Percentiles rank a stretch among this genome's conserved stretches.
These are phyloP conservation scores for Fusarium sp. DNA, from an alignment of 2,329 filamentous ascomycete species.

Conservation along the genomic window DNA sequence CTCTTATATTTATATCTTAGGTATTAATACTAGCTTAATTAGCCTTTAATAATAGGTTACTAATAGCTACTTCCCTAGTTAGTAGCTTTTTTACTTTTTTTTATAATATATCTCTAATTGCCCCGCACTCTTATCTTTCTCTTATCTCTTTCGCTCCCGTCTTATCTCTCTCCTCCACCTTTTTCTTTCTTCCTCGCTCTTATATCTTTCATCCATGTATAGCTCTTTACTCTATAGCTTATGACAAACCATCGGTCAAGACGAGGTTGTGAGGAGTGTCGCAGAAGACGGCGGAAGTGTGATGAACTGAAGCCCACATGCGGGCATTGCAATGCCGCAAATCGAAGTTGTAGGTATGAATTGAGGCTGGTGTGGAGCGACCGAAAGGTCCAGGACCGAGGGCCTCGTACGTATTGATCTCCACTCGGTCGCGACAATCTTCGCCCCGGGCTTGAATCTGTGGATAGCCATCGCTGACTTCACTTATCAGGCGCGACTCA, in stretches of 20 bases:
- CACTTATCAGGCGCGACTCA: not conserved
- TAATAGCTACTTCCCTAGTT: too few species aligned
- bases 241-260: slow-evolving; percentile 43
- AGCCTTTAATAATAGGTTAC: too few species aligned
- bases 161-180: not conserved
- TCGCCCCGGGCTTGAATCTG: not conserved
- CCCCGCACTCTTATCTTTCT: not conserved
- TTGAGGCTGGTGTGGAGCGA: slow-evolving; percentile 42
- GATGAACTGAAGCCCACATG: slow-evolving; percentile 44
- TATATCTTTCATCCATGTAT: not conserved
- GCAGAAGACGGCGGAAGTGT: slow-evolving; percentile 44
- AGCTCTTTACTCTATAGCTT: not conserved
- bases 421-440: not conserved
- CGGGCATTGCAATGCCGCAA: slow-evolving; percentile 31
- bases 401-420: not conserved
- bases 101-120: not conserved
- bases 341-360: slow-evolving; percentile 38
- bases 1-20: too few species aligned
- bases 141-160: not conserved
- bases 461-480: not conserved
- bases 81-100: too few species aligned
- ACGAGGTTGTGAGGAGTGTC: slow-evolving; percentile 45
- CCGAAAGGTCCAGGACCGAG: slow-evolving; percentile 1
- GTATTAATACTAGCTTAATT: too few species aligned
- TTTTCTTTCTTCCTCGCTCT: not conserved